Evolutionary conservation across 2,329 filamentous ascomycete species (phyloP), one percentile per base, ranked within the genome.

Genomic region (Didymella pomorum): DNA sequence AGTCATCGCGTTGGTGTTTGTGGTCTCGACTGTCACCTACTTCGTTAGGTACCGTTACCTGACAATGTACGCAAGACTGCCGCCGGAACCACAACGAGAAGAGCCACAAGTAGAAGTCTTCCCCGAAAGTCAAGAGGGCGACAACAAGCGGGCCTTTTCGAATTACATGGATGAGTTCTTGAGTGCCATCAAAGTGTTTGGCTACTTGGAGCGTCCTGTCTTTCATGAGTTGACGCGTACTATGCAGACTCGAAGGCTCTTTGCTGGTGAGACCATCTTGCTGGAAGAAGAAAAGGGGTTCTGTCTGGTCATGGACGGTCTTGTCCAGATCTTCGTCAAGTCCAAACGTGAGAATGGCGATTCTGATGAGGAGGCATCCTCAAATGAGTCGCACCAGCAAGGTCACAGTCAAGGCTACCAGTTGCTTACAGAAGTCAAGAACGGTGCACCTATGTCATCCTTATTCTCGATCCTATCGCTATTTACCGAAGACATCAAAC

Each of bases 171-270:
- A 99, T 78, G 96, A 99, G 76, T 99, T 99, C 69, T 82, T 99
- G 21, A 98, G 93, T 74, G 95, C 96, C 28, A 99, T 99, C 81
- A 99, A 98, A 78, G 95, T 99, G 57, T 99, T 99, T 79, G 95
- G 95, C 9, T 99, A 98, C 73, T 82, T 99, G 42, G 95, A 99
- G 76, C 87, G 95, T 25, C 93, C 95, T 0, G 95, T 99, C 41
- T 99, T 99, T 72, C 96, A 99, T 72, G 95, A 99, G 78, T 85
- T 99, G 68, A 99, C 95, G 0, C 85, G 95, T 59, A 97, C 93
- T 58, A 99, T 99, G 95, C 95, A 99, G 80, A 99, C 96, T 20
- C 85, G 92, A 68, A 97, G 97, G 78, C 83, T 99, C 48, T 96
- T 98, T 70, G 94, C 95, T 5, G 95, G 95, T 28, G 95, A 99